Evolutionary conservation across 345 rosid genomes (phyloP).

Genomic region (Populus tremula): DNA sequence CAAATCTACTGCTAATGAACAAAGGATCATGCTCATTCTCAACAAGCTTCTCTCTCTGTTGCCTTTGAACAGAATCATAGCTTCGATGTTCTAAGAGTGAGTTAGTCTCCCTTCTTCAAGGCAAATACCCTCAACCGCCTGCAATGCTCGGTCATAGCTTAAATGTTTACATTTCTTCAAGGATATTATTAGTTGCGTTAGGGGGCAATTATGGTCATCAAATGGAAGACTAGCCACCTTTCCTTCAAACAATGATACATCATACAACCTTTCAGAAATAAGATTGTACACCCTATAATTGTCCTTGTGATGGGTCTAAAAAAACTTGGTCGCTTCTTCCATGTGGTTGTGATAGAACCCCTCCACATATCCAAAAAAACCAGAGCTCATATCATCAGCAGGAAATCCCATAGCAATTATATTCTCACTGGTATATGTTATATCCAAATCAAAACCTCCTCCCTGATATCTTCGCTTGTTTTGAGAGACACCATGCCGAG

Average conservation of each 20-base stretch:
- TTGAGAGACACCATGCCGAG: constrained; percentile 84
- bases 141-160: constrained; percentile 81
- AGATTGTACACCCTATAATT: constrained; percentile 90
- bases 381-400: constrained; percentile 93
- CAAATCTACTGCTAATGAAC: constrained; percentile 48
- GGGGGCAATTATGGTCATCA: constrained; percentile 92
- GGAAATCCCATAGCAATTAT: constrained; percentile 92
- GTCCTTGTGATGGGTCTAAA: constrained; percentile 83
- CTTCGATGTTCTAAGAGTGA: constrained; percentile 49
- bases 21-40: constrained; percentile 51
- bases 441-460: constrained; percentile 85
- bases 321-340: constrained; percentile 66
- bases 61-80: constrained; percentile 63
- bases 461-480: constrained; percentile 84
- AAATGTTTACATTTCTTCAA: constrained; percentile 70
- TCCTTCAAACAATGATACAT: constrained; percentile 60
- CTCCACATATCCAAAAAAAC: constrained; percentile 81
- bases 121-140: constrained; percentile 72
- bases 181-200: constrained; percentile 54
- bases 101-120: constrained; percentile 67
- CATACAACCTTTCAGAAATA: constrained; percentile 84
- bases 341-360: too few species aligned
- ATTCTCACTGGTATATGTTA: constrained; percentile 79
- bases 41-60: constrained; percentile 60
- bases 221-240: constrained; percentile 93